phyloP scores from a whole-genome alignment of 2,329 filamentous ascomycete species.

The Thelonectria discophora region DNA sequence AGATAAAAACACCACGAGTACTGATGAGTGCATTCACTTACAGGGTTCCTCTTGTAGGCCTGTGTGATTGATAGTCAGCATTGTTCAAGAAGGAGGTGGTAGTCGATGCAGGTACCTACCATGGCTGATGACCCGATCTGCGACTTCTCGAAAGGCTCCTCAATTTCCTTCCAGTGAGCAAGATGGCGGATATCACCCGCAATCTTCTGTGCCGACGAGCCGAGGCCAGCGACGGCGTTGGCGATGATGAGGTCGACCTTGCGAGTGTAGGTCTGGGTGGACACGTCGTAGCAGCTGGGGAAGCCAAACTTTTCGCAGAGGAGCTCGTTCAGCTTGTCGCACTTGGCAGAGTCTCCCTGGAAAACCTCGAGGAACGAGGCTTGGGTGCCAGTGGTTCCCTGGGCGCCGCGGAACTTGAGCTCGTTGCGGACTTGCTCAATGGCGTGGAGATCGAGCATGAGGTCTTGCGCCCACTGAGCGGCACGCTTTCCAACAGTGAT shows the following conservation, averaged over 20 bases:
- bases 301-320: slow-evolving; percentile 66
- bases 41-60: slow-evolving; percentile 1
- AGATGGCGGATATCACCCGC: slow-evolving; percentile 71
- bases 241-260: slow-evolving; percentile 85
- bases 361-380: slow-evolving; percentile 70
- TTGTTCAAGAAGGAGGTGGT: neutral
- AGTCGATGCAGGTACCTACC: neutral
- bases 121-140: neutral
- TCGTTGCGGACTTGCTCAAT: slow-evolving; percentile 74
- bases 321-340: slow-evolving; percentile 63
- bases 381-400: slow-evolving; percentile 76
- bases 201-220: slow-evolving; percentile 77
- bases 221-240: slow-evolving; percentile 82
- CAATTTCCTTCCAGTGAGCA: neutral
- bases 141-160: neutral
- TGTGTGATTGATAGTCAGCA: neutral
- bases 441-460: slow-evolving; percentile 74
- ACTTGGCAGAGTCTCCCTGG: slow-evolving; percentile 57
- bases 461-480: slow-evolving; percentile 75
- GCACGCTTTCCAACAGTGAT: slow-evolving; percentile 72
- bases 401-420: slow-evolving; percentile 78
- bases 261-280: slow-evolving; percentile 73
- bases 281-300: slow-evolving; percentile 59
- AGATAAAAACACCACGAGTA: too few species aligned
- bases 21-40: neutral